Percentiles rank a stretch among this genome's conserved stretches.
Conservation (phyloP, 2,329 filamentous ascomycete species). For the Pestalotiopsis sp. region DNA sequence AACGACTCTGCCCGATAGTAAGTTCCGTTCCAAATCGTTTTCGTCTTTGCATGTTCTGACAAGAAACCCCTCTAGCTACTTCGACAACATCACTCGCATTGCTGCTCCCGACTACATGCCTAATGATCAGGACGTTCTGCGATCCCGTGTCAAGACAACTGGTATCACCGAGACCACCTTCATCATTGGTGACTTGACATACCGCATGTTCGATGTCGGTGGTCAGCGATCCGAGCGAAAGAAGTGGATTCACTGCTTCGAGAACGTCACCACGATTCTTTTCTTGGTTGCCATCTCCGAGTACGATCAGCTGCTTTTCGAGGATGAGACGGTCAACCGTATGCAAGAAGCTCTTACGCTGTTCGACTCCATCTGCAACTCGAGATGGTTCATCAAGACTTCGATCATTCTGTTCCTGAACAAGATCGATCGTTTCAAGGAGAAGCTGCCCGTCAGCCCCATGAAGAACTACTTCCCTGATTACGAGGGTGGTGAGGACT, state of each 20-base stretch:
- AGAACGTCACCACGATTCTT: slow-evolving; percentile 95
- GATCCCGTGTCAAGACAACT: slow-evolving; percentile 95
- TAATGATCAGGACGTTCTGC: slow-evolving; percentile 92
- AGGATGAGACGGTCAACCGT: slow-evolving; percentile 94
- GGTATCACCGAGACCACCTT: slow-evolving; percentile 97
- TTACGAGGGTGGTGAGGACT: slow-evolving; percentile 94
- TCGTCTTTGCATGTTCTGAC: neutral
- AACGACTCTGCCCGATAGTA: slow-evolving; percentile 97
- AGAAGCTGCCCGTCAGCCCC: slow-evolving; percentile 80
- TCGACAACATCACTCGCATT: slow-evolving; percentile 92
- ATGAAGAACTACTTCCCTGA: slow-evolving; percentile 90
- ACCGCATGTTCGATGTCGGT: slow-evolving; percentile 97
- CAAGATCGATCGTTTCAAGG: slow-evolving; percentile 89
- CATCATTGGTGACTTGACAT: slow-evolving; percentile 91
- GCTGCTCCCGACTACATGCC: slow-evolving; percentile 91
- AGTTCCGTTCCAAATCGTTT: slow-evolving; percentile 41
- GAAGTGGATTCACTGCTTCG: slow-evolving; percentile 99
- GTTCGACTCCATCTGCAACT: slow-evolving; percentile 87
- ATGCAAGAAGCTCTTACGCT: slow-evolving; percentile 89
- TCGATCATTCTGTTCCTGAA: slow-evolving; percentile 86
- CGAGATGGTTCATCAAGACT: slow-evolving; percentile 87
- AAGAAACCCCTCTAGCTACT: slow-evolving; percentile 68
- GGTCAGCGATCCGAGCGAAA: slow-evolving; percentile 94
- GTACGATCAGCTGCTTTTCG: slow-evolving; percentile 94
- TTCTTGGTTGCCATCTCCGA: slow-evolving; percentile 97